Conservation (phyloP, 1,284 basidiomycete genomes). For the Trametes pubescens region DNA sequence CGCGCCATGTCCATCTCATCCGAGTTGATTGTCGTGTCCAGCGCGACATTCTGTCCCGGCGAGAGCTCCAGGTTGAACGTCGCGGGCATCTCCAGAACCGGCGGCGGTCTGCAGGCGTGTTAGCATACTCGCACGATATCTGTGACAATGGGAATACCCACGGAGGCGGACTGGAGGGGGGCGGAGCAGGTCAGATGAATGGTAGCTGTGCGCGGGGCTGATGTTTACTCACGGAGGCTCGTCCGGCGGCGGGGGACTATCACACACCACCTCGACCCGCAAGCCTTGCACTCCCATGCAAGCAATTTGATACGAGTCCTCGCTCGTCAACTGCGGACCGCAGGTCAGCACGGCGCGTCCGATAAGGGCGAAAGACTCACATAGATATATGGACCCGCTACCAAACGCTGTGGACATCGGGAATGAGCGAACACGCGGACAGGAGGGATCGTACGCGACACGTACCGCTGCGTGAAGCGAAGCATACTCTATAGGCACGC, state of each 20-base stretch:
- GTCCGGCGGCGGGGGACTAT: slow-evolving; percentile 77
- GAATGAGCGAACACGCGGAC: background rate
- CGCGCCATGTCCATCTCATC: slow-evolving; percentile 85
- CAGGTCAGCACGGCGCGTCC: slow-evolving; percentile 19
- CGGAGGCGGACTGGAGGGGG: slow-evolving; percentile 66
- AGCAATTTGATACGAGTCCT: slow-evolving; percentile 86
- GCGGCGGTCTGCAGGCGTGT: slow-evolving; percentile 64
- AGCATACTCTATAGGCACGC: slow-evolving; percentile 83
- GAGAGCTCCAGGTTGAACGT: slow-evolving; percentile 80
- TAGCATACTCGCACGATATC: background rate
- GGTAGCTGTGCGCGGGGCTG: background rate
- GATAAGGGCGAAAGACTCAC: slow-evolving; percentile 49
- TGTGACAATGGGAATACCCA: slow-evolving; percentile 47
- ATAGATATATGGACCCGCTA: slow-evolving; percentile 81
- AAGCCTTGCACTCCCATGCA: slow-evolving; percentile 79
- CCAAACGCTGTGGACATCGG: slow-evolving; percentile 63
- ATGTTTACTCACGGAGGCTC: slow-evolving; percentile 77
- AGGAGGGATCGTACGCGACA: slow-evolving; percentile 7
- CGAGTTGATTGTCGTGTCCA: slow-evolving; percentile 78
- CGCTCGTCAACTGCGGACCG: slow-evolving; percentile 67
- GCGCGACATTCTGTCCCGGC: slow-evolving; percentile 76
- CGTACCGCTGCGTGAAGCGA: slow-evolving; percentile 81
- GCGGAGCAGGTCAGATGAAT: slow-evolving; percentile 15
- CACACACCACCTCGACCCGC: slow-evolving; percentile 82
- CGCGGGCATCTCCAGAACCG: slow-evolving; percentile 85